Conservation (phyloP, 208 protist species). For the Crithidia acanthocephali region DNA sequence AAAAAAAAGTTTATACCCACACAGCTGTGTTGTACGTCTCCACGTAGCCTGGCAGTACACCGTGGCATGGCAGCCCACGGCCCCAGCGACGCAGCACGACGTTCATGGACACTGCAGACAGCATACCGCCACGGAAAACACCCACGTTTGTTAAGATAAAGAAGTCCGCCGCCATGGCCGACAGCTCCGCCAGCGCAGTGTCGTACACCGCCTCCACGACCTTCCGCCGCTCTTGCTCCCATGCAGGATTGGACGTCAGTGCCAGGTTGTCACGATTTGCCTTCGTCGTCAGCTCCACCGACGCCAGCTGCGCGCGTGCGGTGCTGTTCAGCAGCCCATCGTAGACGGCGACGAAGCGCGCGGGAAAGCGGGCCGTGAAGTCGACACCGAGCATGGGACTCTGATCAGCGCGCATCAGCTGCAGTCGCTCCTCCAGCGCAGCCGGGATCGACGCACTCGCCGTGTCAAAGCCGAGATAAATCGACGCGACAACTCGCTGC, state of each 20-base stretch:
- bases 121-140: slow-evolving; percentile 2
- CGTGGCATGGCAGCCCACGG: slow-evolving; percentile 14
- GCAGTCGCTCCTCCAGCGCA: neutral
- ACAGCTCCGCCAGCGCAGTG: neutral
- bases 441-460: neutral
- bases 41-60: neutral
- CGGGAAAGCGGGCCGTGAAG: neutral
- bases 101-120: slow-evolving; percentile 10
- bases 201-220: neutral
- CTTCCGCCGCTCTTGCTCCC: neutral
- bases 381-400: neutral
- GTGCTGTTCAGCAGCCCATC: neutral
- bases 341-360: neutral
- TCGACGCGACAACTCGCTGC: neutral
- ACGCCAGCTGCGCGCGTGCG: neutral
- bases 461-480: slow-evolving; percentile 1
- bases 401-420: neutral
- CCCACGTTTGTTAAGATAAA: slow-evolving; percentile 10
- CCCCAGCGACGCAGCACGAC: slow-evolving; percentile 12
- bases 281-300: no score
- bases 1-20: neutral
- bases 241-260: neutral
- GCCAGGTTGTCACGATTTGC: neutral
- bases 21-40: neutral
- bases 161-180: slow-evolving; percentile 6